These are phyloP conservation scores for Colletotrichum camelliae DNA, from an alignment of 2,329 filamentous ascomycete genomes.

Conservation along the genomic window DNA sequence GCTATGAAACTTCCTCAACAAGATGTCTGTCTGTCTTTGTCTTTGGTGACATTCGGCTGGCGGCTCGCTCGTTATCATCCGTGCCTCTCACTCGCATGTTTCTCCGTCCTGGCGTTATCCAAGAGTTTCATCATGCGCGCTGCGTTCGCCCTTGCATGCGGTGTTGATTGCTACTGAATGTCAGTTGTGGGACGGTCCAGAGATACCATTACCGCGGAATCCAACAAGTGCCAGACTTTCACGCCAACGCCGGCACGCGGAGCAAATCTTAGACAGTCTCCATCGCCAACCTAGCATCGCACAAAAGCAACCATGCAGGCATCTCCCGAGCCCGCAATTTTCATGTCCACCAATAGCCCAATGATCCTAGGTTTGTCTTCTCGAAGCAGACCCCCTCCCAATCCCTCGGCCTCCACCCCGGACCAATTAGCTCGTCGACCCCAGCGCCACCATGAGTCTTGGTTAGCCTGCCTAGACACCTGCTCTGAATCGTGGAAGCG, in stretches of 20 bases:
- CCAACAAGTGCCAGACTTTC: not conserved
- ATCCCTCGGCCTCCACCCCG: not conserved
- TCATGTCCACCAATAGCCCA: not conserved
- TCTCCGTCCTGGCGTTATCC: not conserved
- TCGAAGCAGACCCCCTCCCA: not conserved
- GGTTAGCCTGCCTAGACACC: not conserved
- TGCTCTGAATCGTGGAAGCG: not conserved
- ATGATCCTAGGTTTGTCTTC: not conserved
- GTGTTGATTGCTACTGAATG: not conserved
- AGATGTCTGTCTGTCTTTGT: not conserved
- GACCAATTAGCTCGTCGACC: not conserved
- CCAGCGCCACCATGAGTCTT: not conserved
- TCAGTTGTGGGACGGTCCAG: not conserved
- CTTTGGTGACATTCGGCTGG: not conserved
- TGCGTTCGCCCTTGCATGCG: not conserved
- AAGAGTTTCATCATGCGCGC: not conserved
- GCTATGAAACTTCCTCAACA: too few relatives aligned
- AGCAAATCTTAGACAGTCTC: slow-evolving; percentile 5
- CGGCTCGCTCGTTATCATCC: not conserved
- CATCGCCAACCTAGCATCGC: not conserved
- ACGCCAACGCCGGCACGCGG: slow-evolving; percentile 6
- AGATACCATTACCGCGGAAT: not conserved
- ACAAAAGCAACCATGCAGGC: not conserved
- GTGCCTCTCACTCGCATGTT: not conserved
- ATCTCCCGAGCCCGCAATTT: not conserved